Base-by-base conservation (phyloP, 164 flowering plant species). In the grape (Vitis vinifera) region DNA sequence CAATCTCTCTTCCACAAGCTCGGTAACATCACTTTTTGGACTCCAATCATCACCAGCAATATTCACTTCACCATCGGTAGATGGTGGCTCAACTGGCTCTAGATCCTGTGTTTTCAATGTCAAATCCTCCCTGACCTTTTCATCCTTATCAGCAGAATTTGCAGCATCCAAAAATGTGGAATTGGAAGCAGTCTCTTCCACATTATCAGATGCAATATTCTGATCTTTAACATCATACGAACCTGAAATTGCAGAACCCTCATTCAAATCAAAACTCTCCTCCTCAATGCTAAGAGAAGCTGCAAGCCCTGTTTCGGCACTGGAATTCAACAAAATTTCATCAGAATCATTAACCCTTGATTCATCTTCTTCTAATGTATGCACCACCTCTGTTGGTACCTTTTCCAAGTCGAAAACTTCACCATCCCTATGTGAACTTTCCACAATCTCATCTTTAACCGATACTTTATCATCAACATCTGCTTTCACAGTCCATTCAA, bases 1-100 rank as follows among this genome's bases (percentile, higher is more conserved):
- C 62, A 80, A 47, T 68, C 82, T 74, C 52, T 88, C 89, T 59
- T 88, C 89, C 69, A 83, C 80, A 51, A 80, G 78, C 66, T 89
- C 92, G 6, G 61, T 73, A 51, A 74, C 75, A 10, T 87, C 97
- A 79, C 68, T 73, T 60, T 62, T 64, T 10, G 79, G 76, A 77
- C 74, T 71, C 29, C 50, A 68, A 55, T 80, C 81, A 61, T 75
- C 84, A 19, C 50, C 79, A 1, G n/a, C 74, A 68, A 51, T 27
- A 72, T 62, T 74, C 17, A 19, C 75, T 57, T 72, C 79, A 59
- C 68, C 81, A 63, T 80, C 76, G 57, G 73, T 70, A 16, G 59
- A 11, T 6, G 1, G 14, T 9, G 70, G 47, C 50, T 55, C 12
- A n/a, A 59, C 19, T 16, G 62, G 51, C 63, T 73, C 81, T 6